Evolutionary conservation across 495 filamentous ascomycete species (phyloP).

Genomic region (Hypomontagnella submonticulosa): DNA sequence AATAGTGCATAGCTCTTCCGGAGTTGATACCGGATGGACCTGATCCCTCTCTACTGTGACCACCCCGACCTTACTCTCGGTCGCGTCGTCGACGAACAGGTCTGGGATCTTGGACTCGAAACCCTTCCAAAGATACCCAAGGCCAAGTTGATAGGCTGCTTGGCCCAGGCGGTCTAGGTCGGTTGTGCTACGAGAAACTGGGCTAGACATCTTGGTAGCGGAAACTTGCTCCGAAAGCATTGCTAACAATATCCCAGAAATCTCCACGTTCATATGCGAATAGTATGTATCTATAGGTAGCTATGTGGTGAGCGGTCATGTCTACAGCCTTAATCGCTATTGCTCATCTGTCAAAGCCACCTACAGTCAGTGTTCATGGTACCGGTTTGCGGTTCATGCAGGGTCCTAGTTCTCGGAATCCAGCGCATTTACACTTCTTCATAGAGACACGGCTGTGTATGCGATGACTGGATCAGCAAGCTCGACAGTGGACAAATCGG

Average conservation of each 20-base stretch:
- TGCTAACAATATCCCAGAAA: too few species aligned
- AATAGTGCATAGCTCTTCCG: slow-evolving; percentile 5
- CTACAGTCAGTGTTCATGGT: too few species aligned
- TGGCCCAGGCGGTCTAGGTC: slow-evolving; percentile 3
- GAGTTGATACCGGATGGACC: slow-evolving; percentile 5
- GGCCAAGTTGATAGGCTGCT: slow-evolving; percentile 1
- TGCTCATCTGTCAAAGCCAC: too few species aligned
- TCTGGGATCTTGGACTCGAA: slow-evolving; percentile 7
- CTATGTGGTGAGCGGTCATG: too few species aligned
- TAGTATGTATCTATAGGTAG: too few species aligned
- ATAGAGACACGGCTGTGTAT: too few species aligned
- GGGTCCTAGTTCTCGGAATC: slow-evolving; percentile 51
- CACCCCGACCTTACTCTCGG: slow-evolving; percentile 1
- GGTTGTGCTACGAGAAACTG: background rate
- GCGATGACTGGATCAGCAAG: background rate
- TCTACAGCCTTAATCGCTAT: too few species aligned
- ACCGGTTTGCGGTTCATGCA: slow-evolving; percentile 55
- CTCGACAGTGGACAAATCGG: slow-evolving; percentile 29
- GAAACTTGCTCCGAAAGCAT: too few species aligned
- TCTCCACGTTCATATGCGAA: too few species aligned
- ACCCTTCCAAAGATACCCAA: slow-evolving; percentile 4
- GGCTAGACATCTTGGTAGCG: slow-evolving; percentile 1
- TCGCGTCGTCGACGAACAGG: slow-evolving; percentile 7
- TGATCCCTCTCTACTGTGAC: background rate
- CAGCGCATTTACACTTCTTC: slow-evolving; percentile 38